A percentile compares a stretch with the other conserved stretches of the same genome.
phyloP scores from a whole-genome alignment of 2,329 filamentous ascomycete genomes.

The Aspergillus amoenus region DNA sequence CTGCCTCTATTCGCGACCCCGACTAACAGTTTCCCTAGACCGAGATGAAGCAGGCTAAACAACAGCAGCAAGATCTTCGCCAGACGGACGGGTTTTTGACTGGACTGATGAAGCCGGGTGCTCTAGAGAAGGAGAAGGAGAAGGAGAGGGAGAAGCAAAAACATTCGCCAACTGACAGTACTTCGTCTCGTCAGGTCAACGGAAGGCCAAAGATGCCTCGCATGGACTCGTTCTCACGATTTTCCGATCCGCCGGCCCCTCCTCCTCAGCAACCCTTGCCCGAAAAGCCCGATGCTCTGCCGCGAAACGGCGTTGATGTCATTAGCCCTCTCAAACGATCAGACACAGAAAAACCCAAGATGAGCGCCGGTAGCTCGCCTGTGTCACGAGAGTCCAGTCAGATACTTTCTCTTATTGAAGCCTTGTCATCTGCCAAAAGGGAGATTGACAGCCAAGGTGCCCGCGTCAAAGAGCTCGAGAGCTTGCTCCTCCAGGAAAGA shows the following conservation, averaged over 20 bases:
- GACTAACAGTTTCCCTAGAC: slow-evolving; percentile 53
- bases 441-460: slow-evolving; percentile 82
- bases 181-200: slow-evolving; percentile 47
- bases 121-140: slow-evolving; percentile 53
- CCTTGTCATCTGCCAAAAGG: slow-evolving; percentile 76
- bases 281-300: slow-evolving; percentile 76
- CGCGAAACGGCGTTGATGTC: slow-evolving; percentile 46
- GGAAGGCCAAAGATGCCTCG: slow-evolving; percentile 53
- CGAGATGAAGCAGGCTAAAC: slow-evolving; percentile 85
- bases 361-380: slow-evolving; percentile 43
- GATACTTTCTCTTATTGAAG: slow-evolving; percentile 80
- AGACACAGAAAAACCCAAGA: slow-evolving; percentile 72
- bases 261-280: slow-evolving; percentile 90
- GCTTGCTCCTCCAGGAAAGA: slow-evolving; percentile 74
- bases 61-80: slow-evolving; percentile 82
- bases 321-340: slow-evolving; percentile 66
- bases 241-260: slow-evolving; percentile 89
- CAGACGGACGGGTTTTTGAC: slow-evolving; percentile 81
- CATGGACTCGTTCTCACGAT: slow-evolving; percentile 75
- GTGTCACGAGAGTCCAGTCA: slow-evolving; percentile 64
- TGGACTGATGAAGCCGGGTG: slow-evolving; percentile 71
- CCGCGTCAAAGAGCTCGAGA: slow-evolving; percentile 78
- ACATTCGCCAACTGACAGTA: slow-evolving; percentile 45
- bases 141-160: slow-evolving; percentile 52
- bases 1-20: slow-evolving; percentile 19